A percentile compares a stretch with the other conserved stretches of the same genome.
Conservation (phyloP, 2,329 filamentous ascomycete species). For the Beauveria bassiana region DNA sequence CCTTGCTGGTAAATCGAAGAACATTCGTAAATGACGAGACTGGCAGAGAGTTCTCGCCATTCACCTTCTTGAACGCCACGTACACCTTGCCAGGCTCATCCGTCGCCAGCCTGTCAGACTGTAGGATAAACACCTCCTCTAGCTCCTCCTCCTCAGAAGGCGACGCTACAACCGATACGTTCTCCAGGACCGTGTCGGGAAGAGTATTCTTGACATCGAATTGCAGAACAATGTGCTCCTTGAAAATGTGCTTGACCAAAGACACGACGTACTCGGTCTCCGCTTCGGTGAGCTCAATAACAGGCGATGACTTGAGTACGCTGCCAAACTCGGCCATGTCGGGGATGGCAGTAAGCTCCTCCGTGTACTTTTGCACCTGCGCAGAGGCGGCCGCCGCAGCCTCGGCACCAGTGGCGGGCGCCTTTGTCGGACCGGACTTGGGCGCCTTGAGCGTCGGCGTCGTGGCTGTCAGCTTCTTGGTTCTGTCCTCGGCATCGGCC, state of each 20-base stretch:
- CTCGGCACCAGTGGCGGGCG: conserved; percentile 61
- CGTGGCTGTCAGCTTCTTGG: conserved; percentile 91
- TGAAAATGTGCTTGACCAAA: conserved; percentile 95
- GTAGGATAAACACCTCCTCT: conserved; percentile 91
- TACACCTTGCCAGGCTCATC: conserved; percentile 91
- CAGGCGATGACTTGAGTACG: conserved; percentile 81
- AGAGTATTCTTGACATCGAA: conserved; percentile 98
- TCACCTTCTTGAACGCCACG: conserved; percentile 82
- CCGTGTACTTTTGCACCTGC: conserved; percentile 78
- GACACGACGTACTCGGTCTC: conserved; percentile 96
- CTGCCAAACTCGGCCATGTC: conserved; percentile 85
- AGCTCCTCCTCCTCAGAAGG: conserved; percentile 74
- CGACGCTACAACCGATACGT: conserved; percentile 74
- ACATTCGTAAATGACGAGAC: conserved; percentile 80
- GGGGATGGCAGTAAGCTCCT: conserved; percentile 80
- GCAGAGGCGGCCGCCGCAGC: conserved; percentile 69
- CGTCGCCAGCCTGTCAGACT: conserved; percentile 70
- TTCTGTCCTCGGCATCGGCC: conserved; percentile 90
- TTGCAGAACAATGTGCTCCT: conserved; percentile 90
- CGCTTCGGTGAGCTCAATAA: conserved; percentile 87
- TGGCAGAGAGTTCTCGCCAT: conserved; percentile 69
- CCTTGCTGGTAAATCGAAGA: conserved; percentile 95
- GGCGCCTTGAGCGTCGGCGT: conserved; percentile 92
- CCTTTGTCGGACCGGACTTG: conserved; percentile 68
- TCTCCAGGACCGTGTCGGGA: conserved; percentile 80